A percentile compares a stretch with the other conserved stretches of the same genome.
These are phyloP conservation scores for Waltergamsia citrina DNA, from an alignment of 2,329 filamentous ascomycete species.

Conservation along the genomic window DNA sequence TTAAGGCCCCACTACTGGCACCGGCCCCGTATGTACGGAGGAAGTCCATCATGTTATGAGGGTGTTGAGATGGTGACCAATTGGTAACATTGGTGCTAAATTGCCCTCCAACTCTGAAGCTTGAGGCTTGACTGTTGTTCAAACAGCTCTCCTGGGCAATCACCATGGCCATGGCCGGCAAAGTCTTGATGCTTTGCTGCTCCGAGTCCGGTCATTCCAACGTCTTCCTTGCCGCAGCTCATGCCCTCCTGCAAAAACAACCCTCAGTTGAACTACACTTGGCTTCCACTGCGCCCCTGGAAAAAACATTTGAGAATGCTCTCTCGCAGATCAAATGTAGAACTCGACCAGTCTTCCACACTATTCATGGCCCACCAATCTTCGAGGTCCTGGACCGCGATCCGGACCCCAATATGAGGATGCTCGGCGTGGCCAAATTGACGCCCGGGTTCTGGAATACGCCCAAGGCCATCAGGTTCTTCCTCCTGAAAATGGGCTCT, in stretches of 20 bases:
- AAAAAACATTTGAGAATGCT: background rate
- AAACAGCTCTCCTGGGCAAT: background rate
- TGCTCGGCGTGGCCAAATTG: background rate
- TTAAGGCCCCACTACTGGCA: no score
- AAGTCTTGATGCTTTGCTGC: slow-evolving; percentile 2
- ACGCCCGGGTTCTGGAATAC: slow-evolving; percentile 1
- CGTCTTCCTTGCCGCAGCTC: background rate
- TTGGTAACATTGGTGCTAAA: no score
- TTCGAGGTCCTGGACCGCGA: slow-evolving; percentile 1
- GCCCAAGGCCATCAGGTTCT: background rate
- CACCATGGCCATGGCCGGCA: background rate
- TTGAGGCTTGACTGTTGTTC: no score
- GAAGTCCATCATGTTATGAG: no score
- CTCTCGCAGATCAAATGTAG: background rate
- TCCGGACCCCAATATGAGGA: background rate
- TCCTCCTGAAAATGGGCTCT: slow-evolving; percentile 1
- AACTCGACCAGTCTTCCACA: background rate
- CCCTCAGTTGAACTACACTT: slow-evolving; percentile 1
- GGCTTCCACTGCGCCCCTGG: background rate
- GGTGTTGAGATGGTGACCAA: no score
- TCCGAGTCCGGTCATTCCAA: slow-evolving; percentile 1
- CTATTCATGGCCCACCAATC: background rate
- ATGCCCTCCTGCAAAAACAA: background rate
- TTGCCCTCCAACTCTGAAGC: no score
- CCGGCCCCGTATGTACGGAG: no score